Conservation (phyloP, 2,329 filamentous ascomycete species). For the Aspergillus bombycis region DNA sequence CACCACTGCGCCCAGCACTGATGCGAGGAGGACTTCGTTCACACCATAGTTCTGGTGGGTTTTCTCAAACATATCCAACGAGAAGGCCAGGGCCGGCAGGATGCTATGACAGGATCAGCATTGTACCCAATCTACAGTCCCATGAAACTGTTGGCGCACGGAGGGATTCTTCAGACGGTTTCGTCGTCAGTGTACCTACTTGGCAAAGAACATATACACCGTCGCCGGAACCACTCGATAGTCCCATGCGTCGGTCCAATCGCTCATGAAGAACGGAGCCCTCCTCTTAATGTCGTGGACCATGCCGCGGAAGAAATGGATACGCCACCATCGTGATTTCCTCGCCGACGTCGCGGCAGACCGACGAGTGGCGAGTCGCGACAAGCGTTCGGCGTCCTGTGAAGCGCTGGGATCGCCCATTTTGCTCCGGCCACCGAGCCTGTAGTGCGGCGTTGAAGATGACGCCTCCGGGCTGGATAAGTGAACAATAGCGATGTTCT, state of each 20-base stretch:
- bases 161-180: background rate
- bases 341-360: conserved; percentile 13
- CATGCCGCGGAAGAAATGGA: conserved; percentile 78
- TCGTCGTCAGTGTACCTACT: conserved; percentile 57
- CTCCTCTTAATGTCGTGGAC: conserved; percentile 74
- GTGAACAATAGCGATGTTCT: background rate
- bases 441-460: background rate
- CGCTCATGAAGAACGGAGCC: conserved; percentile 76
- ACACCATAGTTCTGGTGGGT: conserved; percentile 84
- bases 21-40: conserved; percentile 86
- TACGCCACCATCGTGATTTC: conserved; percentile 70
- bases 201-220: conserved; percentile 93
- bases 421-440: background rate
- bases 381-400: background rate
- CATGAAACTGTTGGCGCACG: background rate
- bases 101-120: conserved; percentile 60
- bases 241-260: conserved; percentile 87
- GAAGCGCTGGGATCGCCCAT: background rate
- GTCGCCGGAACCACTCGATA: conserved; percentile 87
- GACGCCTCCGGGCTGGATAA: too few relatives aligned
- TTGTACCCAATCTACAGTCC: background rate
- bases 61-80: conserved; percentile 90
- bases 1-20: conserved; percentile 77
- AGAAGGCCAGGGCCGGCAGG: conserved; percentile 83
- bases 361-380: background rate